These are phyloP conservation scores for Boletus sensibilis DNA, from an alignment of 768 basidiomycete species.

Conservation along the genomic window DNA sequence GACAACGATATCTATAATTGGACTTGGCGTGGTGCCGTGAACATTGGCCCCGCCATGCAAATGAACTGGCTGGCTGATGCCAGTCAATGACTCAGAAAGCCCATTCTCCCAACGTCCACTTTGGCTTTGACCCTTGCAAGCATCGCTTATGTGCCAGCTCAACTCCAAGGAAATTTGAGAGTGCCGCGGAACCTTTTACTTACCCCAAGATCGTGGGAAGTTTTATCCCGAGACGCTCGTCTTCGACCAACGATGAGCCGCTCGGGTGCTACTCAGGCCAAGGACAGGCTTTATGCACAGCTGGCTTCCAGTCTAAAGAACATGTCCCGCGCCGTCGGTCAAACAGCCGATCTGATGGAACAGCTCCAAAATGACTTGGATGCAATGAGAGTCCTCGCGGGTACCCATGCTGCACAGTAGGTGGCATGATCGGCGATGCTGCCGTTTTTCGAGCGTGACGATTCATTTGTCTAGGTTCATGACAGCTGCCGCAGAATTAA, in stretches of 20 bases:
- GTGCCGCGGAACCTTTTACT: background rate
- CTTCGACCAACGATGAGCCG: slow-evolving; percentile 16
- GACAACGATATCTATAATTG: slow-evolving; percentile 15
- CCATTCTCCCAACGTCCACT: background rate
- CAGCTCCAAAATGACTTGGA: slow-evolving; percentile 72
- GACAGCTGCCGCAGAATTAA: slow-evolving; percentile 47
- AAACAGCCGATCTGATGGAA: slow-evolving; percentile 76
- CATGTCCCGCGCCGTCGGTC: slow-evolving; percentile 64
- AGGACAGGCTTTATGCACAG: slow-evolving; percentile 78
- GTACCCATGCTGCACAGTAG: slow-evolving; percentile 79
- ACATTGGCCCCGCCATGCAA: background rate
- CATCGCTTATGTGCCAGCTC: slow-evolving; percentile 6
- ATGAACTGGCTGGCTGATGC: background rate
- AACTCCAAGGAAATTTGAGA: background rate
- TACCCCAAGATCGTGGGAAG: slow-evolving; percentile 15
- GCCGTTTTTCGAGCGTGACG: background rate
- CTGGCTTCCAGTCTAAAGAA: slow-evolving; percentile 66
- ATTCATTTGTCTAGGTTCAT: slow-evolving; percentile 41
- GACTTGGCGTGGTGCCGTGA: slow-evolving; percentile 4
- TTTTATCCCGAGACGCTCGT: background rate
- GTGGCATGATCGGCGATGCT: slow-evolving; percentile 20
- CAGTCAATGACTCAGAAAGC: background rate
- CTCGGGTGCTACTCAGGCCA: slow-evolving; percentile 68
- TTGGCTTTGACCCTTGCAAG: background rate
- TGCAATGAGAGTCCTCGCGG: slow-evolving; percentile 77